A percentile compares a stretch with the other conserved stretches of the same genome.
phyloP scores from a whole-genome alignment of 495 filamentous ascomycete species.

The Penicillium coffeae region DNA sequence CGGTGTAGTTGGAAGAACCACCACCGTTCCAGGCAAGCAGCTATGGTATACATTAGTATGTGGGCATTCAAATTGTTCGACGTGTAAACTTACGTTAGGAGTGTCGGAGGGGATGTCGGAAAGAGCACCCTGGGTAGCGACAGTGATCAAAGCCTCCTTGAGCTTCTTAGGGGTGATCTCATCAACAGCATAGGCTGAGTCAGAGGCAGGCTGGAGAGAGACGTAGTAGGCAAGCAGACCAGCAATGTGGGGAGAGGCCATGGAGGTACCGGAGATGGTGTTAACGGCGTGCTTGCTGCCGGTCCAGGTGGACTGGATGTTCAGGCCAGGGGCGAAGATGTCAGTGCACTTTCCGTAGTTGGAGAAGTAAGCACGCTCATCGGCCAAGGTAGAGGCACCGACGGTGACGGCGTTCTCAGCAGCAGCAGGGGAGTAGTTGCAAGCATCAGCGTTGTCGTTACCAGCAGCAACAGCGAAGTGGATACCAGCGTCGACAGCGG shows the following conservation, averaged over 20 bases:
- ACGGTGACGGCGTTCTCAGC: constrained; percentile 93
- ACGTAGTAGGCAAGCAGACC: constrained; percentile 97
- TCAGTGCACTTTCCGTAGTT: constrained; percentile 99
- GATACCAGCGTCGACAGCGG: constrained; percentile 82
- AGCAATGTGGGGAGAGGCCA: constrained; percentile 96
- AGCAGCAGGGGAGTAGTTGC: constrained; percentile 98
- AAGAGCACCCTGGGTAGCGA: constrained; percentile 78
- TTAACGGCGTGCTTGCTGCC: constrained; percentile 91
- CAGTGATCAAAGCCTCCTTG: constrained; percentile 78
- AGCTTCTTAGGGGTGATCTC: constrained; percentile 90
- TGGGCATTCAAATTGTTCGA: background rate
- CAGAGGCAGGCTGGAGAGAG: constrained; percentile 83
- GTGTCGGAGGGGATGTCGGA: constrained; percentile 82
- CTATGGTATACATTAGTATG: constrained; percentile 45
- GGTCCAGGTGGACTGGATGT: constrained; percentile 97
- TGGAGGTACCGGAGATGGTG: constrained; percentile 98
- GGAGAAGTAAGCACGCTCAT: constrained; percentile 99
- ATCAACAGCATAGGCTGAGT: constrained; percentile 85
- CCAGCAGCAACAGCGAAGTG: constrained; percentile 98
- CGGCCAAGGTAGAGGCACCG: constrained; percentile 85
- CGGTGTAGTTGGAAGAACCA: constrained; percentile 82
- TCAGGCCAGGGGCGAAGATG: constrained; percentile 96
- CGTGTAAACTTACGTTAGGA: constrained; percentile 58
- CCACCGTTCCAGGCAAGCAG: constrained; percentile 99
- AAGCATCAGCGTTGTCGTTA: constrained; percentile 97